Percentiles rank a stretch among this genome's conserved stretches.
These are phyloP conservation scores for Phytomonas francai DNA, from an alignment of 208 protist genomes.

Conservation along the genomic window DNA sequence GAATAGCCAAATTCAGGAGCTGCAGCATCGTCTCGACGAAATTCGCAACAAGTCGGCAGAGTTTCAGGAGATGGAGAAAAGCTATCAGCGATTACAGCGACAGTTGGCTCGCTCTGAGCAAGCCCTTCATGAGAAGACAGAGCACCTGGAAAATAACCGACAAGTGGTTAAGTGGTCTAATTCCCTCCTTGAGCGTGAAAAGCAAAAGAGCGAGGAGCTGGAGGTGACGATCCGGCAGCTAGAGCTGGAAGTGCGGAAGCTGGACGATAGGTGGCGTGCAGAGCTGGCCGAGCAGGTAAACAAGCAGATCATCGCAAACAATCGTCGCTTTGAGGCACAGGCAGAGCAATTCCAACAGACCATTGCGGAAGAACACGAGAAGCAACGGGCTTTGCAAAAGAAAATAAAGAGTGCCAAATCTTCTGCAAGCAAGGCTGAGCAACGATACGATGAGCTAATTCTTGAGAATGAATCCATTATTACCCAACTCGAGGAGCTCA, in stretches of 20 bases:
- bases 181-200: slow-evolving; percentile 74
- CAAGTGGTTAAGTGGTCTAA: slow-evolving; percentile 87
- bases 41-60: slow-evolving; percentile 54
- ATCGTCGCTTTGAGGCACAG: slow-evolving; percentile 77
- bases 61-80: slow-evolving; percentile 71
- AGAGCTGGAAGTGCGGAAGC: slow-evolving; percentile 71
- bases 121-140: slow-evolving; percentile 61
- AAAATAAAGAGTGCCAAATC: slow-evolving; percentile 82
- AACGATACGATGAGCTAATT: slow-evolving; percentile 91
- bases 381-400: slow-evolving; percentile 76
- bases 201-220: slow-evolving; percentile 77
- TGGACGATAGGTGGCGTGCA: slow-evolving; percentile 57
- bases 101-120: slow-evolving; percentile 67
- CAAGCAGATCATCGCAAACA: slow-evolving; percentile 67
- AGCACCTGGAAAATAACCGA: slow-evolving; percentile 74
- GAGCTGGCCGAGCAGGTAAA: slow-evolving; percentile 77
- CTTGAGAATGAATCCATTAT: slow-evolving; percentile 82
- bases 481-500: slow-evolving; percentile 83
- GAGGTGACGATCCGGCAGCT: slow-evolving; percentile 58
- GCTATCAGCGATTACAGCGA: slow-evolving; percentile 76
- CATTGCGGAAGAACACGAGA: slow-evolving; percentile 69
- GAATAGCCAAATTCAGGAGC: slow-evolving; percentile 42
- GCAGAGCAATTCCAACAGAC: slow-evolving; percentile 70
- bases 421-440: slow-evolving; percentile 68
- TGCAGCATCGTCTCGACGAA: slow-evolving; percentile 52